phyloP scores from a whole-genome alignment of 208 protist species.

The Trypanosoma mega region DNA sequence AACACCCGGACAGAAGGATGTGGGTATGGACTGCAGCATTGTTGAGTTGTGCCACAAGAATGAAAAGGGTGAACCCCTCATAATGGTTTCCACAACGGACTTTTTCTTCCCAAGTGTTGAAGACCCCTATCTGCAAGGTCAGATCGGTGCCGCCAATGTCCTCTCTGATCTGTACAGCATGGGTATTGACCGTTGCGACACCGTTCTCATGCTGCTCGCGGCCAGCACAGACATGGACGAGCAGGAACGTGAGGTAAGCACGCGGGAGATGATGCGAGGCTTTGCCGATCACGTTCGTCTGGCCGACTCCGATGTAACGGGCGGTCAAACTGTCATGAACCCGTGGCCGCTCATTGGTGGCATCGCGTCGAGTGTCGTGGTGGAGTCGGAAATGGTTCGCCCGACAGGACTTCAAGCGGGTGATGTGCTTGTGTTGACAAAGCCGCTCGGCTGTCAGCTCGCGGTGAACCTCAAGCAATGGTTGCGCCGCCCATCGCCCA shows the following conservation, averaged over 20 bases:
- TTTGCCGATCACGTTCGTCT: constrained; percentile 84
- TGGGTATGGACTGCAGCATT: constrained; percentile 93
- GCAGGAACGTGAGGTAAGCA: constrained; percentile 72
- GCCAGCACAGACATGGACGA: constrained; percentile 92
- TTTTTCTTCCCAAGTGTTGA: constrained; percentile 97
- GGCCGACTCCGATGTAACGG: constrained; percentile 88
- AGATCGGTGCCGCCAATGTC: constrained; percentile 96
- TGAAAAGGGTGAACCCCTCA: constrained; percentile 51
- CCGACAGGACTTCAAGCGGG: constrained; percentile 75
- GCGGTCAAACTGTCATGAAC: constrained; percentile 97
- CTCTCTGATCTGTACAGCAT: constrained; percentile 97
- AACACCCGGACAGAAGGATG: constrained; percentile 68
- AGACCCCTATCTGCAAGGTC: constrained; percentile 94
- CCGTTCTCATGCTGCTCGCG: constrained; percentile 95
- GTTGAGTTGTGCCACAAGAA: constrained; percentile 74
- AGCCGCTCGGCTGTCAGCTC: constrained; percentile 94
- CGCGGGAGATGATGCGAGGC: constrained; percentile 91
- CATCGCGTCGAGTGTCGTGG: constrained; percentile 86
- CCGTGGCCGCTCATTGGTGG: constrained; percentile 95
- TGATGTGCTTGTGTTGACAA: constrained; percentile 96
- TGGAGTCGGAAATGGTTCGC: constrained; percentile 83
- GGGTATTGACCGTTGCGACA: constrained; percentile 93
- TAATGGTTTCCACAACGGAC: constrained; percentile 94
- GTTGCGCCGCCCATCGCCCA: constrained; percentile 64
- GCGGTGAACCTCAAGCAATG: constrained; percentile 95